Evolutionary conservation across 768 basidiomycete species (phyloP).

Genomic region (Lactifluus hygrophoroides): DNA sequence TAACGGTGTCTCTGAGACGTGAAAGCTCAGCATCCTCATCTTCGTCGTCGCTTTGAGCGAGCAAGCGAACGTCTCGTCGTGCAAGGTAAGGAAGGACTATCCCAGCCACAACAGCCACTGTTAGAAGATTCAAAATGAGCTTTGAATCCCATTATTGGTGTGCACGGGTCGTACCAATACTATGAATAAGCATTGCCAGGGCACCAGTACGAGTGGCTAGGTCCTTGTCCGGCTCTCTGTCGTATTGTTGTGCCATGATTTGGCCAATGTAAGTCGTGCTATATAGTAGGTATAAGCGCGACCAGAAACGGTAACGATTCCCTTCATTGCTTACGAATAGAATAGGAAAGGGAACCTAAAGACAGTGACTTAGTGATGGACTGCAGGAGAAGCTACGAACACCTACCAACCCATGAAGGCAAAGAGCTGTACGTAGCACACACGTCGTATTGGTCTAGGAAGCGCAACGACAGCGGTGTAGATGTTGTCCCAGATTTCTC

Average conservation of each 20-base stretch:
- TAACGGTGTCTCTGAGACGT: slow-evolving; percentile 61
- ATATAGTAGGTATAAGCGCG: not conserved
- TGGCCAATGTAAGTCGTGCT: slow-evolving; percentile 94
- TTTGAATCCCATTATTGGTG: not conserved
- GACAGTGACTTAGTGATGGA: slow-evolving; percentile 7
- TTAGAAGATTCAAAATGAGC: slow-evolving; percentile 14
- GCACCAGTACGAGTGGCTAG: slow-evolving; percentile 79
- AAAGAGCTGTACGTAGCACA: slow-evolving; percentile 89
- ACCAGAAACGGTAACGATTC: not conserved
- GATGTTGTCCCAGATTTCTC: slow-evolving; percentile 77
- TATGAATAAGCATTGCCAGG: slow-evolving; percentile 85
- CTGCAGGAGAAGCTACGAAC: not conserved
- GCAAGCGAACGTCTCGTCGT: slow-evolving; percentile 70
- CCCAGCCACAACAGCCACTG: slow-evolving; percentile 83
- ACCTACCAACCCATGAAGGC: slow-evolving; percentile 94
- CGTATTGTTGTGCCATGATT: slow-evolving; percentile 77
- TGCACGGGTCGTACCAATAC: slow-evolving; percentile 55
- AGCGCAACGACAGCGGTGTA: slow-evolving; percentile 61
- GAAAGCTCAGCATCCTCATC: slow-evolving; percentile 68
- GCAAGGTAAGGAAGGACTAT: slow-evolving; percentile 73
- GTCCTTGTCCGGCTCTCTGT: slow-evolving; percentile 69
- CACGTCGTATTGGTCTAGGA: slow-evolving; percentile 76
- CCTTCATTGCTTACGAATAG: slow-evolving; percentile 53
- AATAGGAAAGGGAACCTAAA: slow-evolving; percentile 91
- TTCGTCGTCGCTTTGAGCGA: slow-evolving; percentile 60